Percentiles rank a stretch among this genome's conserved stretches.
Evolutionary conservation across 2,329 filamentous ascomycete species (phyloP).

Genomic region (Cercospora canescens): DNA sequence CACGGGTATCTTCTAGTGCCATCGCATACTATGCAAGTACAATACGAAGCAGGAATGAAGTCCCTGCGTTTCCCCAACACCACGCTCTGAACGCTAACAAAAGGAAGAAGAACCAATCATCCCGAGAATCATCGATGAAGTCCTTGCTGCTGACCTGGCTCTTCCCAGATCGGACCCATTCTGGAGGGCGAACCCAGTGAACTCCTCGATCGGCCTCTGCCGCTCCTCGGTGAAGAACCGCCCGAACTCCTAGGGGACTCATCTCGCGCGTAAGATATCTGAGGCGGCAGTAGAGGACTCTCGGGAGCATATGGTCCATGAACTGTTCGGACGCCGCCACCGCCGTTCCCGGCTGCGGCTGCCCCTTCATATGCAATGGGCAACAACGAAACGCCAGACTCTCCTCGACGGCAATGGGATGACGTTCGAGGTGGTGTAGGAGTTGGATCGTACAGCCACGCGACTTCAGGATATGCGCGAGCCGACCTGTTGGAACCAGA

Average conservation of each 20-base stretch:
- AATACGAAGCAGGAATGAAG: not conserved
- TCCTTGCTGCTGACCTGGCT: not conserved
- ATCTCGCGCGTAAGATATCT: constrained; percentile 10
- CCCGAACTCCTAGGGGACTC: constrained; percentile 12
- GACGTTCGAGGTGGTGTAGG: constrained; percentile 21
- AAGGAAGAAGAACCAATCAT: not conserved
- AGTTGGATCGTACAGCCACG: constrained; percentile 29
- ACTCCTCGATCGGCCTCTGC: constrained; percentile 14
- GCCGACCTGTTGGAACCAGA: constrained; percentile 13
- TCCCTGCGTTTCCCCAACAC: not conserved
- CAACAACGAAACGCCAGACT: not conserved
- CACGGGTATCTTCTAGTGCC: not conserved
- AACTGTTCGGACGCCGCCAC: not conserved
- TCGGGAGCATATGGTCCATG: constrained; percentile 7
- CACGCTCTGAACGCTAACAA: constrained; percentile 21
- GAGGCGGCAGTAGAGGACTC: constrained; percentile 18
- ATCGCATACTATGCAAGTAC: not conserved
- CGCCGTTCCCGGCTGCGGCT: not conserved
- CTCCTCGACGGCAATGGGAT: not conserved
- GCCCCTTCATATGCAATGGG: constrained; percentile 1
- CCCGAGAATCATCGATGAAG: not conserved
- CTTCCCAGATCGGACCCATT: constrained; percentile 18
- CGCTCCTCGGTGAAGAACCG: not conserved
- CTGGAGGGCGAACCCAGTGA: constrained; percentile 8
- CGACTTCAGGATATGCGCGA: constrained; percentile 25